Evolutionary conservation across 2,329 filamentous ascomycete species (phyloP), one percentile per base, ranked within the genome.

Genomic region (Triangularia verruculosa): DNA sequence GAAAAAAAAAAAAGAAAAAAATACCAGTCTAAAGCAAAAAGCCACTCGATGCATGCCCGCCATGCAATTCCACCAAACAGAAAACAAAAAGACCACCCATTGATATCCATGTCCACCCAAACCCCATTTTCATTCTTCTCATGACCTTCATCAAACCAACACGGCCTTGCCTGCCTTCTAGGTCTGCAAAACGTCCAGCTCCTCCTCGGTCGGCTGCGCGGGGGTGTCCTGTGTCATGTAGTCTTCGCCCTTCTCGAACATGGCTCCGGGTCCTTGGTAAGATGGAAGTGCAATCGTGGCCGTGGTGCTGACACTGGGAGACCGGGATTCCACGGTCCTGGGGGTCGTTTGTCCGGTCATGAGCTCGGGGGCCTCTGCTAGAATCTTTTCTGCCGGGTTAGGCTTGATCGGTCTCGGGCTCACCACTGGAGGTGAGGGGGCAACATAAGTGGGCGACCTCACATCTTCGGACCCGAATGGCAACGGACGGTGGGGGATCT

Each of bases 381-480:
- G 57, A 27, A 74, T 71, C 27, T 63, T 70, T 24, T 65, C 70
- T 9, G 74, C 71, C 12, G 70, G 67, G 64, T 68, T 72, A 2
- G 71, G 73, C 62, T 76, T 77, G 30, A 74, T 65, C 52, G 75
- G 75, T 61, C 67, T 70, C 11, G 75, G 75, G 66, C 78, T 80
- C 56, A 78, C 67, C 43, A 79, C 72, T 12, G 77, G 74, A 22
- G 77, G 74, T 17, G 74, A 72, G 57, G 75, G 78, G 63, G 78
- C 72, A 64, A 78, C 74, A 71, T 82, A 81, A 58, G 78, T 80
- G 54, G 80, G 79, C 52, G 79, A 80, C 58, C 71, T 70, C 53
- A 77, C 70, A 57, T 75, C 77, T 68, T 84, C 82, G 3, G 83
- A 85, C 60, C 84, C 82, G 71, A 80, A 84, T 27, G 83, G 83